Conservation (phyloP, 1,284 basidiomycete genomes). For the Rhodotorula sp. region DNA sequence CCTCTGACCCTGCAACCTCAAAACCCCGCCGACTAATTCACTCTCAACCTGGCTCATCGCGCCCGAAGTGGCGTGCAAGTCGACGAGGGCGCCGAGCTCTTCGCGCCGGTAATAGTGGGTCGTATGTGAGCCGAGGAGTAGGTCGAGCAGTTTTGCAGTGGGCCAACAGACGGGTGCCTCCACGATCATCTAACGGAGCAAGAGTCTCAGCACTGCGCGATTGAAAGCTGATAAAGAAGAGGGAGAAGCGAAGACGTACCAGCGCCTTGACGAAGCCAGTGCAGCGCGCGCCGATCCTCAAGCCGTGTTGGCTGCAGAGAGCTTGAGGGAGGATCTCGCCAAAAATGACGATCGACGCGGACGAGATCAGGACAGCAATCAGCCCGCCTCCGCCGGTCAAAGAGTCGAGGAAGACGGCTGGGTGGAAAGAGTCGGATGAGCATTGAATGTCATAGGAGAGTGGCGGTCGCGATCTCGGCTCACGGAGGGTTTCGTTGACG, state of each 20-base stretch:
- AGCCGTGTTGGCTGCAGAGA: slow-evolving; percentile 54
- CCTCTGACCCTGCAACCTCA: slow-evolving; percentile 52
- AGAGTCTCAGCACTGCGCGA: slow-evolving; percentile 48
- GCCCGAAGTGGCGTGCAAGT: slow-evolving; percentile 43
- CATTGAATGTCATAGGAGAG: neutral
- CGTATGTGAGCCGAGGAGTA: slow-evolving; percentile 53
- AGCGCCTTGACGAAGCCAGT: slow-evolving; percentile 52
- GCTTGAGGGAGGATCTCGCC: slow-evolving; percentile 50
- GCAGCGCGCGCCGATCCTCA: slow-evolving; percentile 55
- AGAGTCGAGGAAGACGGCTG: slow-evolving; percentile 83
- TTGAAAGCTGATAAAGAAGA: slow-evolving; percentile 47
- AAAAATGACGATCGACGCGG: slow-evolving; percentile 36
- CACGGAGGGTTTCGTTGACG: slow-evolving; percentile 48
- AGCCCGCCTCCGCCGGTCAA: slow-evolving; percentile 55
- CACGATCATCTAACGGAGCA: slow-evolving; percentile 44
- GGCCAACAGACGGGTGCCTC: slow-evolving; percentile 48
- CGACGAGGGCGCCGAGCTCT: slow-evolving; percentile 51
- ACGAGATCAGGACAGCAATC: slow-evolving; percentile 16
- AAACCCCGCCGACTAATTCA: slow-evolving; percentile 67
- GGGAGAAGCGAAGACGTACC: slow-evolving; percentile 50
- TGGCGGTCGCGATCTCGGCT: neutral
- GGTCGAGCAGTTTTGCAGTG: slow-evolving; percentile 49
- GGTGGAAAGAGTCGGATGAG: slow-evolving; percentile 5
- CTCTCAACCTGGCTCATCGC: slow-evolving; percentile 49
- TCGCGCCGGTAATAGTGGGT: slow-evolving; percentile 51